Evolutionary conservation across 768 basidiomycete genomes (phyloP).

Genomic region (Russula ochroleuca): DNA sequence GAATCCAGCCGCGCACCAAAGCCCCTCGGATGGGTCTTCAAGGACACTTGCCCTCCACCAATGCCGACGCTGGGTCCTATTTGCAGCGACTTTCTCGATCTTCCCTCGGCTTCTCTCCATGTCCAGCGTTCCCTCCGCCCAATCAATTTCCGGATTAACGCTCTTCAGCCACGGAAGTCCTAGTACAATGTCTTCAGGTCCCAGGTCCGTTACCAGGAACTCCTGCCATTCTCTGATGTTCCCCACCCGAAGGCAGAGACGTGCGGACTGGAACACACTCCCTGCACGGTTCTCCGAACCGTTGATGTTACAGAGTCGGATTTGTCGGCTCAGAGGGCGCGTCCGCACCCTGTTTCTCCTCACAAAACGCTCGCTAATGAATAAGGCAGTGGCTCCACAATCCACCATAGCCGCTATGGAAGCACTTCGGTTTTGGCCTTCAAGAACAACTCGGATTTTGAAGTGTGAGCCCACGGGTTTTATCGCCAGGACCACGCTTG

Average conservation of each 20-base stretch:
- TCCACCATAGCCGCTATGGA: neutral
- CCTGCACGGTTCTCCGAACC: neutral
- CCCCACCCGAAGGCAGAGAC: fast-evolving
- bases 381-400: neutral
- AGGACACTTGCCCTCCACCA: neutral
- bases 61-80: fast-evolving
- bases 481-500: neutral
- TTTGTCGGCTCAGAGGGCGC: fast-evolving
- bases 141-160: neutral
- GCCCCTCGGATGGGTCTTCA: neutral
- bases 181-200: neutral
- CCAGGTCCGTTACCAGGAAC: neutral
- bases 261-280: fast-evolving
- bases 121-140: neutral
- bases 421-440: neutral
- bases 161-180: neutral
- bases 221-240: fast-evolving
- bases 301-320: neutral
- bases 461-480: neutral
- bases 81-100: no score
- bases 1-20: neutral
- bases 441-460: neutral
- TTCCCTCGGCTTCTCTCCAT: no score
- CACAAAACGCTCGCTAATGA: neutral
- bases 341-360: fast-evolving